These are phyloP conservation scores for Paspalum vaginatum DNA, from an alignment of 176 grass and related monocot species.

Conservation along the genomic window DNA sequence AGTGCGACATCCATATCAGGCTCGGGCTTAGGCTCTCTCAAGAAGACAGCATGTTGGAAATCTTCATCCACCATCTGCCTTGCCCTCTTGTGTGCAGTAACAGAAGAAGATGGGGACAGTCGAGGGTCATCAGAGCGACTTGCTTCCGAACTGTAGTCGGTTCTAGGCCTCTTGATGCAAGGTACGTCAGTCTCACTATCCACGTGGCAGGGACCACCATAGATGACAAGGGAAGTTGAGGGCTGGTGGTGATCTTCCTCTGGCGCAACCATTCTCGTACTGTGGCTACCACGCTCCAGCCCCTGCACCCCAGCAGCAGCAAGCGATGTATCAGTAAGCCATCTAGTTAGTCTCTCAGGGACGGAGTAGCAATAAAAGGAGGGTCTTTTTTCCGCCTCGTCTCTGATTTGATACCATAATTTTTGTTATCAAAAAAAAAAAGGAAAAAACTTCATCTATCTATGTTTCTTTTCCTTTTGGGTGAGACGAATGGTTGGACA, in stretches of 20 bases:
- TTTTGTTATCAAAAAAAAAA: background rate
- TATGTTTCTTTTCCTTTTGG: background rate
- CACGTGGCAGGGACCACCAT: background rate
- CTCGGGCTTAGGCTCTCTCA: slow-evolving; percentile 60
- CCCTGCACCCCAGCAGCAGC: background rate
- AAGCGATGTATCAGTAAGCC: background rate
- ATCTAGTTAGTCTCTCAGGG: background rate
- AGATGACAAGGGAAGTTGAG: slow-evolving; percentile 13
- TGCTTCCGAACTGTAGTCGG: background rate
- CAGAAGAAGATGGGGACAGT: background rate
- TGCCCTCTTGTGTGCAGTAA: slow-evolving; percentile 19
- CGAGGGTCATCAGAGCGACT: background rate
- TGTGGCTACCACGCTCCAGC: background rate
- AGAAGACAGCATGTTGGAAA: slow-evolving; percentile 27
- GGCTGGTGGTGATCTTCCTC: background rate
- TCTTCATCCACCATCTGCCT: slow-evolving; percentile 21
- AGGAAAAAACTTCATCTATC: background rate
- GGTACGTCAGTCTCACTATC: slow-evolving; percentile 14
- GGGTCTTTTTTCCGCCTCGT: background rate
- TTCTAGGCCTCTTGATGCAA: slow-evolving; percentile 30
- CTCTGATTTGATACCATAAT: background rate
- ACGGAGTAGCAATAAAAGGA: background rate
- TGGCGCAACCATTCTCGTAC: background rate
- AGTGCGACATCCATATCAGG: slow-evolving; percentile 22
- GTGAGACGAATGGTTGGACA: background rate